These are phyloP conservation scores for Wickerhamomyces sp. DNA, from an alignment of 1,139 yeast genomes.

Conservation along the genomic window DNA sequence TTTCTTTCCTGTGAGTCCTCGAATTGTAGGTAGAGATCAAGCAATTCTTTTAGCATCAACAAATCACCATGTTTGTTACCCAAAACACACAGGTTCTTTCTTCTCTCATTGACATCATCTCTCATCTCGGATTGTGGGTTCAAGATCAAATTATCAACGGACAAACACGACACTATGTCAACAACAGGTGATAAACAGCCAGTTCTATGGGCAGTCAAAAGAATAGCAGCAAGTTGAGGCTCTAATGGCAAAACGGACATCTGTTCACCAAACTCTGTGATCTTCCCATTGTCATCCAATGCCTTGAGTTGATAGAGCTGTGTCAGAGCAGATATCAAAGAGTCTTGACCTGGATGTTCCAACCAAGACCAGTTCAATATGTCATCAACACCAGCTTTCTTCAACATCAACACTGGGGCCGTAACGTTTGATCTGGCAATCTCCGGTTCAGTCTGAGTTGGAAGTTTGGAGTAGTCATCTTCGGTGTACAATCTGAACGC, in stretches of 20 bases:
- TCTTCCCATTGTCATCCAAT: slow-evolving; percentile 64
- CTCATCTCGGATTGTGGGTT: slow-evolving; percentile 78
- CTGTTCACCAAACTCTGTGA: slow-evolving; percentile 71
- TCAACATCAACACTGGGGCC: slow-evolving; percentile 77
- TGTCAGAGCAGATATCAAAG: slow-evolving; percentile 71
- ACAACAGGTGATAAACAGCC: slow-evolving; percentile 63
- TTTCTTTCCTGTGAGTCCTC: slow-evolving; percentile 48
- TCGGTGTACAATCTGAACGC: slow-evolving; percentile 84
- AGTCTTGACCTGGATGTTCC: slow-evolving; percentile 79
- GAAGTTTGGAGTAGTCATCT: slow-evolving; percentile 52
- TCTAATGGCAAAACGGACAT: slow-evolving; percentile 89
- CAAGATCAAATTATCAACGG: slow-evolving; percentile 81
- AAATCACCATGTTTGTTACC: slow-evolving; percentile 79
- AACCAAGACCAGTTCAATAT: slow-evolving; percentile 88
- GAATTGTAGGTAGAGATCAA: slow-evolving; percentile 52
- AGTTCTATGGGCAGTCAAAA: slow-evolving; percentile 59
- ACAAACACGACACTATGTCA: slow-evolving; percentile 87
- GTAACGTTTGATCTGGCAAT: slow-evolving; percentile 82
- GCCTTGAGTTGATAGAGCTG: slow-evolving; percentile 80
- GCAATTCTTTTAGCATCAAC: slow-evolving; percentile 73
- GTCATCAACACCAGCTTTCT: slow-evolving; percentile 79
- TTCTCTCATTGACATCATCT: slow-evolving; percentile 65
- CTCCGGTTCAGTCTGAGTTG: slow-evolving; percentile 86
- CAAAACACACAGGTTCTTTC: slow-evolving; percentile 60
- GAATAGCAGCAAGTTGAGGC: slow-evolving; percentile 88